Percentiles rank a stretch among this genome's conserved stretches.
phyloP scores from a whole-genome alignment of 768 basidiomycete species.

The Boletus edulis region DNA sequence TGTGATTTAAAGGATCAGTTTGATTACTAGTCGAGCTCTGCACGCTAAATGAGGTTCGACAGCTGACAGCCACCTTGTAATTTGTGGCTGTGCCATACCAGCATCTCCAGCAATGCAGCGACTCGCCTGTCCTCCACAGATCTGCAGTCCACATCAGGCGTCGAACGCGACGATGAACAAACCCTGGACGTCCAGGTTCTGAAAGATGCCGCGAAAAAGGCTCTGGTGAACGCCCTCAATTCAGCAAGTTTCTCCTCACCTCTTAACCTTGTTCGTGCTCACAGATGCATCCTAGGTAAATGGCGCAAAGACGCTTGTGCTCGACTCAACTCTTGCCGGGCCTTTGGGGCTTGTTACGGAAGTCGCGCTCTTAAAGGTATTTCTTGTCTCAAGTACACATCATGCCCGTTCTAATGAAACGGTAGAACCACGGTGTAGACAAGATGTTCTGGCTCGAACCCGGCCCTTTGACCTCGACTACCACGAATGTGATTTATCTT shows the following conservation, averaged over 20 bases:
- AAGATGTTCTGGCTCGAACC: slow-evolving; percentile 99
- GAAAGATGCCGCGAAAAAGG: slow-evolving; percentile 76
- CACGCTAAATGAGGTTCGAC: not conserved
- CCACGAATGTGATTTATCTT: slow-evolving; percentile 90
- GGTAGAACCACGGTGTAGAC: slow-evolving; percentile 95
- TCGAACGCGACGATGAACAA: slow-evolving; percentile 36
- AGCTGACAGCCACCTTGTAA: slow-evolving; percentile 13
- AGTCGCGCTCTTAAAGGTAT: slow-evolving; percentile 86
- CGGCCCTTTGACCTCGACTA: slow-evolving; percentile 77
- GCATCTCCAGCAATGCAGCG: slow-evolving; percentile 23
- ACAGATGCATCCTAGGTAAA: slow-evolving; percentile 56
- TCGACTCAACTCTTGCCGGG: slow-evolving; percentile 84
- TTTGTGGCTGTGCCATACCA: slow-evolving; percentile 28
- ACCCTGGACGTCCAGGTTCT: slow-evolving; percentile 60
- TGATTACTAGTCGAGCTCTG: slow-evolving; percentile 6
- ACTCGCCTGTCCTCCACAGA: slow-evolving; percentile 34
- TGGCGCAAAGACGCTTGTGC: slow-evolving; percentile 95
- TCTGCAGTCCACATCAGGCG: slow-evolving; percentile 32
- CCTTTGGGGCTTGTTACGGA: slow-evolving; percentile 95
- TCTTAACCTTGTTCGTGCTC: not conserved
- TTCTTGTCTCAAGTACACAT: not conserved
- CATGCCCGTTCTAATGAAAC: slow-evolving; percentile 7
- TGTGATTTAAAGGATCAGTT: not conserved
- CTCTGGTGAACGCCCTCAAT: slow-evolving; percentile 83
- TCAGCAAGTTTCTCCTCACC: slow-evolving; percentile 45